Evolutionary conservation across 352 stramenopile species (phyloP).

Genomic region (Pythium rishiriense): DNA sequence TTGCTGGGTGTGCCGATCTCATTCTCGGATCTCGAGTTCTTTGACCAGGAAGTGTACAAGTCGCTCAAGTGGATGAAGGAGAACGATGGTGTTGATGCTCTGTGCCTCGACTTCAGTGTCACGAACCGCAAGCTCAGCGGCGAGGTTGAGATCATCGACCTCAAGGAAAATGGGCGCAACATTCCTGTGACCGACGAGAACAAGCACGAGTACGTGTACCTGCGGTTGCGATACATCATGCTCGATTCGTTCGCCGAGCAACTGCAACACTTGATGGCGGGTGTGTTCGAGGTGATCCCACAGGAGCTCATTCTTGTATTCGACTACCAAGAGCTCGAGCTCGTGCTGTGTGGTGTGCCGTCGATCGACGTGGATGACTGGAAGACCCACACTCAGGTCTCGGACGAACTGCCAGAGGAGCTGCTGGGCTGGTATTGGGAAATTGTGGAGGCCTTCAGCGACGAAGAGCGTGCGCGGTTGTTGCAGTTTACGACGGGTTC

Average conservation of each 20-base stretch:
- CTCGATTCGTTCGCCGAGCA: slow-evolving; percentile 94
- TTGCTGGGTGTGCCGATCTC: slow-evolving; percentile 84
- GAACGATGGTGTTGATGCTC: slow-evolving; percentile 74
- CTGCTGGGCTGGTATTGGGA: slow-evolving; percentile 97
- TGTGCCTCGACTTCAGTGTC: slow-evolving; percentile 82
- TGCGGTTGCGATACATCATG: slow-evolving; percentile 95
- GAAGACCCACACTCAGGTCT: slow-evolving; percentile 93
- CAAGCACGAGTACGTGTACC: slow-evolving; percentile 96
- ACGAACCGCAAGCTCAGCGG: slow-evolving; percentile 55
- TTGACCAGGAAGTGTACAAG: slow-evolving; percentile 87
- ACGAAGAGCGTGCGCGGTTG: slow-evolving; percentile 95
- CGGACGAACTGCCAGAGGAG: neutral
- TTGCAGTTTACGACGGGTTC: slow-evolving; percentile 98
- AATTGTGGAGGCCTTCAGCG: slow-evolving; percentile 91
- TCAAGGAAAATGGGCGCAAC: slow-evolving; percentile 82
- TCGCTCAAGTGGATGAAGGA: slow-evolving; percentile 85
- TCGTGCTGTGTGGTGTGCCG: slow-evolving; percentile 97
- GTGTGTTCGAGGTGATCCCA: slow-evolving; percentile 98
- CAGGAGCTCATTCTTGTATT: slow-evolving; percentile 85
- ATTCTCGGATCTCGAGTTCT: slow-evolving; percentile 89
- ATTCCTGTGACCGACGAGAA: slow-evolving; percentile 95
- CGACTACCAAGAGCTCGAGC: slow-evolving; percentile 81
- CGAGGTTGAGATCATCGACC: slow-evolving; percentile 48
- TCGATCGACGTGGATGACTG: slow-evolving; percentile 97
- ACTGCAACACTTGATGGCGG: slow-evolving; percentile 88